These are phyloP conservation scores for Larix kaempferi DNA, from an alignment of 75 land plant species.

Conservation along the genomic window DNA sequence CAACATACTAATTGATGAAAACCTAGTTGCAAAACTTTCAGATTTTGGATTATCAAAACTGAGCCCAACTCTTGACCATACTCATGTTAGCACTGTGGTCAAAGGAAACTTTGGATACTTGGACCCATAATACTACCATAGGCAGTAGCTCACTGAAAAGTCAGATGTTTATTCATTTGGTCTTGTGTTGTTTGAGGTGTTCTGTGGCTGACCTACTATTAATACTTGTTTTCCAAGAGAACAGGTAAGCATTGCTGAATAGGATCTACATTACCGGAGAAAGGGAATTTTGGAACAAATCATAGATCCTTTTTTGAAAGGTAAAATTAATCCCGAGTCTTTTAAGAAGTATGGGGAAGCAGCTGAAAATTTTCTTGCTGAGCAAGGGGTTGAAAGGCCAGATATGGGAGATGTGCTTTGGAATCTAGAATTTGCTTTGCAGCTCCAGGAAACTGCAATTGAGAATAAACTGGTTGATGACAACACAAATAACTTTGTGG, in stretches of 20 bases:
- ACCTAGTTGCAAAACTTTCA: conserved; percentile 66
- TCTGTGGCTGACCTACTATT: conserved; percentile 48
- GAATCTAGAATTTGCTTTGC: conserved; percentile 48
- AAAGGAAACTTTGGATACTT: conserved; percentile 53
- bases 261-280: conserved; percentile 46
- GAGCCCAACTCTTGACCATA: conserved; percentile 51
- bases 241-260: conserved; percentile 51
- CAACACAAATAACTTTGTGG: background rate
- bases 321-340: conserved; percentile 20
- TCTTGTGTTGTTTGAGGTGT: conserved; percentile 48
- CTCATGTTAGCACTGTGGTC: conserved; percentile 62
- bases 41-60: conserved; percentile 75
- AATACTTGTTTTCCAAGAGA: conserved; percentile 44
- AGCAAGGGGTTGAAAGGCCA: conserved; percentile 35
- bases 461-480: conserved; percentile 13
- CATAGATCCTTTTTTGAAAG: conserved; percentile 33
- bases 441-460: conserved; percentile 36
- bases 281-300: conserved; percentile 37
- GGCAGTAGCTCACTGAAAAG: conserved; percentile 55
- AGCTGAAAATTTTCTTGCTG: conserved; percentile 42
- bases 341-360: conserved; percentile 34
- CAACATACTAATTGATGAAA: conserved; percentile 66
- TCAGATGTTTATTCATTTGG: conserved; percentile 58
- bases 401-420: conserved; percentile 50
- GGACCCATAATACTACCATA: conserved; percentile 44